Conservation (phyloP, 371 early-diverging fungal species). For the Mucor circinelloides region DNA sequence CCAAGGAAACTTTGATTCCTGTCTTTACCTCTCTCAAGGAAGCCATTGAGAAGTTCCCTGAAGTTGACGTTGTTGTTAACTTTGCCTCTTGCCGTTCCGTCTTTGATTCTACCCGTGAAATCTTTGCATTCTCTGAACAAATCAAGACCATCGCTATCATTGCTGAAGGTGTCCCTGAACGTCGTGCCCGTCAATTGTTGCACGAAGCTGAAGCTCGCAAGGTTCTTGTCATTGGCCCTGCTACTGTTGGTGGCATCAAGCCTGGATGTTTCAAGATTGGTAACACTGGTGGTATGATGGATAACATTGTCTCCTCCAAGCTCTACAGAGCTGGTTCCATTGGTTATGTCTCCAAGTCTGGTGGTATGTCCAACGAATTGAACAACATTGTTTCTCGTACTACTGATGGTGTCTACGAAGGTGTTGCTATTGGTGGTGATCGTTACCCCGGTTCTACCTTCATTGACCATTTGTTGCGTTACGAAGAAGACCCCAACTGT, state of each 20-base stretch:
- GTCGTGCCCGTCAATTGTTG: conserved; percentile 90
- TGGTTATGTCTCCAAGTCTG: conserved; percentile 97
- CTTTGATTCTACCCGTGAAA: conserved; percentile 88
- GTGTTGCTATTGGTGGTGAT: conserved; percentile 98
- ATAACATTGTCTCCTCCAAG: conserved; percentile 96
- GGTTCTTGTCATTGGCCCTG: conserved; percentile 95
- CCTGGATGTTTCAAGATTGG: conserved; percentile 99
- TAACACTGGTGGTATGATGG: conserved; percentile 99
- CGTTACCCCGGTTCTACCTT: conserved; percentile 98
- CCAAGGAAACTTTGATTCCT: conserved; percentile 93
- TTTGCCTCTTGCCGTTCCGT: conserved; percentile 97
- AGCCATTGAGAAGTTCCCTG: conserved; percentile 86
- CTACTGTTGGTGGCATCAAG: conserved; percentile 98
- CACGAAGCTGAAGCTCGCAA: conserved; percentile 79
- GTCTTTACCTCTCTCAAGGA: conserved; percentile 90
- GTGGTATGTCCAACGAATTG: conserved; percentile 99
- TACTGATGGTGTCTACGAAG: conserved; percentile 98
- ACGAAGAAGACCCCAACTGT: conserved; percentile 89
- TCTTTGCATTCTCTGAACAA: conserved; percentile 73
- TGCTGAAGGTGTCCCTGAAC: conserved; percentile 98
- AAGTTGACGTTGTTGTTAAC: conserved; percentile 95
- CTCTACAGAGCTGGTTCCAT: conserved; percentile 96
- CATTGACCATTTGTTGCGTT: conserved; percentile 95
- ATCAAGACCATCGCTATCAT: conserved; percentile 96
- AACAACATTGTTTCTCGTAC: conserved; percentile 97